A percentile compares a stretch with the other conserved stretches of the same genome.
Conservation (phyloP, 192 early-diverging fungal genomes). For the Entophlyctis luteolus region DNA sequence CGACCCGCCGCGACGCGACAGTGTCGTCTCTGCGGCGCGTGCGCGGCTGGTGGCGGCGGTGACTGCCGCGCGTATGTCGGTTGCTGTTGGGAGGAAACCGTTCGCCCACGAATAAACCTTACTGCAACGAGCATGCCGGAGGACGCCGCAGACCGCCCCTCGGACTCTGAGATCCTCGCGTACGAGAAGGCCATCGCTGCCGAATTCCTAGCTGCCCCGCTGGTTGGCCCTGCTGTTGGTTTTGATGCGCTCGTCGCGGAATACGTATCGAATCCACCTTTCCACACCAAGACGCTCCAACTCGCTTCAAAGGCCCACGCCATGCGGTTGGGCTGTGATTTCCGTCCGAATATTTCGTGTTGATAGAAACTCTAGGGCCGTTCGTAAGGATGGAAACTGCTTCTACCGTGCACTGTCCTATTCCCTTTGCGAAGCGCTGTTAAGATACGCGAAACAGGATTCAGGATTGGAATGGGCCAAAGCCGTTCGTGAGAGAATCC, state of each 20-base stretch:
- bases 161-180: conserved; percentile 48
- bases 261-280: background rate
- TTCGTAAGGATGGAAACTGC: conserved; percentile 54
- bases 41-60: too few species aligned
- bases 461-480: conserved; percentile 31
- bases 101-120: too few species aligned
- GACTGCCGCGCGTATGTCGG: too few species aligned
- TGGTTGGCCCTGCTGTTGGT: conserved; percentile 26
- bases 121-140: too few species aligned
- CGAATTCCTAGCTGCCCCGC: conserved; percentile 31
- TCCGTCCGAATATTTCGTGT: background rate
- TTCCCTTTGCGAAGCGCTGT: conserved; percentile 39
- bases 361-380: conserved; percentile 16
- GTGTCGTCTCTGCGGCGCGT: background rate
- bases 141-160: conserved; percentile 23
- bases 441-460: background rate
- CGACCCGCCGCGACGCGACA: background rate
- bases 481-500: conserved; percentile 2
- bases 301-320: background rate
- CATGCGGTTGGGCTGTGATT: background rate
- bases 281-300: background rate
- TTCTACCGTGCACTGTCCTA: conserved; percentile 55
- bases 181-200: conserved; percentile 39
- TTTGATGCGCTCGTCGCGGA: conserved; percentile 34
- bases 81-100: too few species aligned